Conservation (phyloP, 768 basidiomycete species). For the Naematelia encephala region DNA sequence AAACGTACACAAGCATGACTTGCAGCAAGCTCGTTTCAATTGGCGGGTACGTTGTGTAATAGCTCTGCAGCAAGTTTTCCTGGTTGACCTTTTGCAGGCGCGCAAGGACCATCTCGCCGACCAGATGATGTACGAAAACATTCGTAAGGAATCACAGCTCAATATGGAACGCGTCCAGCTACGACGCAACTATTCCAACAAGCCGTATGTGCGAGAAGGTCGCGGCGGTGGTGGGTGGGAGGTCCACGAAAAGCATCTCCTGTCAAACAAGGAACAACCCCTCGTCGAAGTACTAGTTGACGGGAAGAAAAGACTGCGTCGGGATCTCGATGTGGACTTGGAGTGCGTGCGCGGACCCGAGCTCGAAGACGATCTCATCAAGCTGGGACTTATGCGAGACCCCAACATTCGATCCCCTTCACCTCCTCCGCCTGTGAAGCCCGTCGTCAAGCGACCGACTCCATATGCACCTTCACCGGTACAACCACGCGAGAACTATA, state of each 20-base stretch:
- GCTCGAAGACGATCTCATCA: slow-evolving; percentile 12
- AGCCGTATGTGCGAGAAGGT: slow-evolving; percentile 17
- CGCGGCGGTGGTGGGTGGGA: slow-evolving; percentile 36
- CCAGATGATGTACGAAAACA: slow-evolving; percentile 11
- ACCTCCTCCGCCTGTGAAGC: neutral
- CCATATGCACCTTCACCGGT: neutral
- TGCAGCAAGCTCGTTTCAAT: slow-evolving; percentile 1
- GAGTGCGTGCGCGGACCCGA: slow-evolving; percentile 5
- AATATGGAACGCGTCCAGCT: slow-evolving; percentile 13
- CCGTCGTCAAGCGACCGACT: neutral
- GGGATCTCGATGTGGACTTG: slow-evolving; percentile 9
- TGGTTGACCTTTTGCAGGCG: slow-evolving; percentile 3
- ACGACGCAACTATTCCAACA: slow-evolving; percentile 8
- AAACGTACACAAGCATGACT: slow-evolving; percentile 18
- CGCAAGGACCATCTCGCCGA: slow-evolving; percentile 11
- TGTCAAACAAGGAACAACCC: slow-evolving; percentile 15
- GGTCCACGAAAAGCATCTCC: slow-evolving; percentile 14
- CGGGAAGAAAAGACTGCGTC: slow-evolving; percentile 7
- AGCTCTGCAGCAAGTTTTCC: neutral
- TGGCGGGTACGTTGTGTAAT: slow-evolving; percentile 29
- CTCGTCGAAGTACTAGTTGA: slow-evolving; percentile 9
- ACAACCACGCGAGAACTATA: neutral
- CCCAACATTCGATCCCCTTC: slow-evolving; percentile 4
- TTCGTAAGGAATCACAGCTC: slow-evolving; percentile 9
- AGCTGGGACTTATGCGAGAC: neutral